Conservation (phyloP, 192 early-diverging fungal genomes). For the Jimgerdemannia lactiflua region DNA sequence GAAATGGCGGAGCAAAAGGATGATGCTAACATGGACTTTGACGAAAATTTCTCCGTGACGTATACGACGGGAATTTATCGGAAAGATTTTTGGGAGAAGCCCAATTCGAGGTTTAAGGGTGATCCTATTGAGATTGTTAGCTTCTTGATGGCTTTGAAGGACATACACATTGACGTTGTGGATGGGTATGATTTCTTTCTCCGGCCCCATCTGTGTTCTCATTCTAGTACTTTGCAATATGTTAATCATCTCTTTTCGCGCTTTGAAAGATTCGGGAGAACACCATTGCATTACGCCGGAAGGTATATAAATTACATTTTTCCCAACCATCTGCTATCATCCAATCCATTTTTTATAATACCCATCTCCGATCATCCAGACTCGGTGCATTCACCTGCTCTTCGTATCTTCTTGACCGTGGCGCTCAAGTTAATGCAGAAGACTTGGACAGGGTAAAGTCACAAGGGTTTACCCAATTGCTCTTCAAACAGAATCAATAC, state of each 20-base stretch:
- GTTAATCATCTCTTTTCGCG: not conserved
- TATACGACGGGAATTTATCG: constrained; percentile 1
- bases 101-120: constrained; percentile 6
- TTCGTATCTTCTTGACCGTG: constrained; percentile 27
- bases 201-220: too few relatives aligned
- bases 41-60: not conserved
- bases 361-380: not conserved
- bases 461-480: not conserved
- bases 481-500: too few relatives aligned
- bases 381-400: constrained; percentile 49
- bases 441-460: constrained; percentile 31
- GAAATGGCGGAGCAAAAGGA: constrained; percentile 2
- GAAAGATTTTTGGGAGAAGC: constrained; percentile 28
- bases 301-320: not conserved
- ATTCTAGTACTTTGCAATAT: too few relatives aligned
- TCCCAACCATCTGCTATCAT: not conserved
- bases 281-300: constrained; percentile 54
- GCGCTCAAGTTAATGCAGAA: constrained; percentile 15
- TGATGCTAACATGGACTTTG: not conserved
- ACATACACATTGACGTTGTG: constrained; percentile 25
- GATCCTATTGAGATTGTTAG: constrained; percentile 52
- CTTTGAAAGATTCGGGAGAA: constrained; percentile 38
- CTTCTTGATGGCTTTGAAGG: constrained; percentile 21
- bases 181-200: constrained; percentile 14
- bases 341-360: not conserved